Percentiles rank a stretch among this genome's conserved stretches.
These are phyloP conservation scores for Pseudogymnoascus sp. DNA, from an alignment of 2,329 filamentous ascomycete species.

Conservation along the genomic window DNA sequence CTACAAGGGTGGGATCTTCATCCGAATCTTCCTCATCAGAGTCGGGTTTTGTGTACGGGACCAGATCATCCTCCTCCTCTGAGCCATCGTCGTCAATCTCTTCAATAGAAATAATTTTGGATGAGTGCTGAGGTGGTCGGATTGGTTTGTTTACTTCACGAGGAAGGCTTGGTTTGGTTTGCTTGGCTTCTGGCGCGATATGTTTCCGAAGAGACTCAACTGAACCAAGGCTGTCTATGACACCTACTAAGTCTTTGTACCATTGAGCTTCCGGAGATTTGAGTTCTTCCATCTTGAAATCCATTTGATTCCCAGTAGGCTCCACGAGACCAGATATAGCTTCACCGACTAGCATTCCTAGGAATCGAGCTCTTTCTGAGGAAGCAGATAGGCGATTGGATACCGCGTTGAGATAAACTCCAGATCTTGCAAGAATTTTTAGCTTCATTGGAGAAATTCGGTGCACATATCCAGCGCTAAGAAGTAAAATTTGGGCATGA, in stretches of 20 bases:
- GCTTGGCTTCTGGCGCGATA: constrained; percentile 16
- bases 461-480: constrained; percentile 70
- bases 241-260: constrained; percentile 61
- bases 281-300: constrained; percentile 78
- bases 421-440: constrained; percentile 62
- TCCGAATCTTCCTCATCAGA: constrained; percentile 88
- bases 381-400: constrained; percentile 80
- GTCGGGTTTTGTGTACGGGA: constrained; percentile 77
- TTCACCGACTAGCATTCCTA: constrained; percentile 85
- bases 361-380: constrained; percentile 66
- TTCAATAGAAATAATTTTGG: constrained; percentile 49
- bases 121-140: constrained; percentile 17
- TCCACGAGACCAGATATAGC: constrained; percentile 53
- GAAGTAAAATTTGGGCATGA: constrained; percentile 70
- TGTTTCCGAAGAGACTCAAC: constrained; percentile 41
- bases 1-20: constrained; percentile 82
- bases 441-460: constrained; percentile 60
- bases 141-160: constrained; percentile 28
- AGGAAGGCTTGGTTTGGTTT: constrained; percentile 10
- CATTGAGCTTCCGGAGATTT: constrained; percentile 65
- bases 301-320: constrained; percentile 61
- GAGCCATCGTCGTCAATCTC: constrained; percentile 55
- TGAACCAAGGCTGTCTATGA: constrained; percentile 58
- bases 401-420: constrained; percentile 67
- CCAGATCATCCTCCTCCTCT: constrained; percentile 43